Evolutionary conservation across 148 eudicot species (phyloP).

Genomic region (Selenicereus undatus): DNA sequence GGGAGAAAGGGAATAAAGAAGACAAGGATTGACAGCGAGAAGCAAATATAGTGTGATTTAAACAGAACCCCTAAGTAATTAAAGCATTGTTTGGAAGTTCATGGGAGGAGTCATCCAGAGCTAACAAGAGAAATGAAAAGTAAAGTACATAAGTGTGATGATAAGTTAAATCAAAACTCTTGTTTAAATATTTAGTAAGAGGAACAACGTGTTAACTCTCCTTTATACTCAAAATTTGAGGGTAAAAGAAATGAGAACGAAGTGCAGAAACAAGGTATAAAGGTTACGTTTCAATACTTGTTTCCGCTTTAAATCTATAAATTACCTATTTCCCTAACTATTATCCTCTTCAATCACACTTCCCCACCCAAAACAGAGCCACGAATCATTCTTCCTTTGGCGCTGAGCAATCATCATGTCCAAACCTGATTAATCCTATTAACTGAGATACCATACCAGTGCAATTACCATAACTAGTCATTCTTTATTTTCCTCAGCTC

Average conservation of each 20-base stretch:
- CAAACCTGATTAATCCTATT: background rate
- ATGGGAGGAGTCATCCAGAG: background rate
- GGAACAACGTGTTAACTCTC: background rate
- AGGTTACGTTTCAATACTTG: background rate
- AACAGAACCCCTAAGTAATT: background rate
- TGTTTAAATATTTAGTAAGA: background rate
- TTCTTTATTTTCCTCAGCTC: background rate
- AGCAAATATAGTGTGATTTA: background rate
- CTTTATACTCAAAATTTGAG: background rate
- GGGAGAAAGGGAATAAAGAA: background rate
- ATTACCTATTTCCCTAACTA: background rate
- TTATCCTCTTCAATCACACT: background rate
- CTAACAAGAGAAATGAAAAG: background rate
- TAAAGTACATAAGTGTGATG: background rate
- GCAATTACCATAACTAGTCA: background rate
- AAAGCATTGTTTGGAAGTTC: background rate
- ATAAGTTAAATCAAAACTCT: background rate
- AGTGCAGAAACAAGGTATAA: background rate
- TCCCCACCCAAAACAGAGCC: no score
- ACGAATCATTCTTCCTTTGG: background rate
- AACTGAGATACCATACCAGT: background rate
- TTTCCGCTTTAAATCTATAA: background rate
- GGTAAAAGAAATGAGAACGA: background rate
- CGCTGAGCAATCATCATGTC: background rate
- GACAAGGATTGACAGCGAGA: background rate